These are phyloP conservation scores for Rhynchospora breviuscula DNA, from an alignment of 176 grass and related monocot genomes.

Conservation along the genomic window DNA sequence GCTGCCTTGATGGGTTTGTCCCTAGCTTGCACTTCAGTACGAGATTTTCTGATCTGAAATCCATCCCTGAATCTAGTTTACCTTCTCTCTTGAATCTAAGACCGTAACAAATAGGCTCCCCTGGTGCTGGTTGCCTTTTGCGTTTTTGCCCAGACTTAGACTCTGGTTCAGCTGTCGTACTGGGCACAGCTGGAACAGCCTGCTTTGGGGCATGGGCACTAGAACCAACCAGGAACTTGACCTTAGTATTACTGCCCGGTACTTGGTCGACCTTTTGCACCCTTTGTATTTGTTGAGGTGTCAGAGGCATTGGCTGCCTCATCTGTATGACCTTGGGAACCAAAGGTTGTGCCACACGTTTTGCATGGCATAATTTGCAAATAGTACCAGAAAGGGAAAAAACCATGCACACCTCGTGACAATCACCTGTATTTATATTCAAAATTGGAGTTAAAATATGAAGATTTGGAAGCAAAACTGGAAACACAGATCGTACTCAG, in stretches of 20 bases:
- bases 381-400: constrained; percentile 39
- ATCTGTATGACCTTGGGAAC: constrained; percentile 10
- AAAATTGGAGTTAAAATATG: constrained; percentile 26
- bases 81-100: constrained; percentile 74
- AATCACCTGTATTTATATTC: constrained; percentile 58
- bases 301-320: constrained; percentile 6
- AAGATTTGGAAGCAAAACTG: constrained; percentile 19
- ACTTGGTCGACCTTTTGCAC: background rate
- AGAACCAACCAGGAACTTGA: constrained; percentile 3
- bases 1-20: constrained; percentile 34
- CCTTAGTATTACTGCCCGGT: constrained; percentile 3
- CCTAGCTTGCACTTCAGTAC: constrained; percentile 66
- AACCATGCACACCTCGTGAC: constrained; percentile 65
- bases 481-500: constrained; percentile 1
- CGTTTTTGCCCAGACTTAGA: constrained; percentile 28
- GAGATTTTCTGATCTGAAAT: constrained; percentile 67
- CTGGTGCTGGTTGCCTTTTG: constrained; percentile 50
- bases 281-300: constrained; percentile 23
- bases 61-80: constrained; percentile 31
- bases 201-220: background rate
- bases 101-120: constrained; percentile 64
- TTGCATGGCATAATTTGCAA: constrained; percentile 52
- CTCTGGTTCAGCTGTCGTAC: constrained; percentile 32
- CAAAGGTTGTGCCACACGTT: background rate
- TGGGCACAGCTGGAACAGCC: constrained; percentile 18